Evolutionary conservation across 148 eudicot species (phyloP), one percentile per base, ranked within the genome.

Genomic region (Cornus florida): DNA sequence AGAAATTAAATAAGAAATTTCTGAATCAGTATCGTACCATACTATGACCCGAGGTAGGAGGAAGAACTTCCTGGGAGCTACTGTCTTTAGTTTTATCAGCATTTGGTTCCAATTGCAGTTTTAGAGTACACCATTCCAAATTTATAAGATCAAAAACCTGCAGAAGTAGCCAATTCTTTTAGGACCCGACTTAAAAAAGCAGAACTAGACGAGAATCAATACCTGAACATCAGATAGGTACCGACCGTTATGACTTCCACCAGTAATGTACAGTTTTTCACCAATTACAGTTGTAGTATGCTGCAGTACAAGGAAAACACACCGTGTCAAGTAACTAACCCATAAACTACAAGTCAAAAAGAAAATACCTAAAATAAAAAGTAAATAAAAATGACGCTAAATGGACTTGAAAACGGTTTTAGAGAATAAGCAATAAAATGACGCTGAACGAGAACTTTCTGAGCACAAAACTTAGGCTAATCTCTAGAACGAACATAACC

Each of bases 231-330:
- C 98, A 50, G 99, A 88, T 73, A 96, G 83, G 81, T 88, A 85
- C 77, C 98, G 93, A 38, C 99, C 99, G 83, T 96, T 93, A 67
- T 97, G 97, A 84, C 92, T 96, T 73, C 99, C 99, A 81, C 99
- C 99, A 70, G 79, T 85, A 74, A 96, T 77, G 83, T 87, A 96
- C 68, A 96, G 83, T 78, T 91, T 93, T 35, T 85, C 82, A 83
- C 84, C 92, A 75, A 85, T 72, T 56, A 90, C 86, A 70, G 91
- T 83, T 32, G 99, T 89, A 73, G 97, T 95, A 89, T 95, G 99
- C 97, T 95, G 74, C 43, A 83, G 59, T 43, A 24, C 59, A 48
- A 20, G 71, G n/a, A 64, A 64, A 69, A 68, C 20, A 56, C 20
- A 32, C 13, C 19, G 22, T 35, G 66, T 17, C 68, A 14, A 76